A percentile compares a stretch with the other conserved stretches of the same genome.
phyloP scores from a whole-genome alignment of 176 grass and related monocot species.

The Eleusine coracana region DNA sequence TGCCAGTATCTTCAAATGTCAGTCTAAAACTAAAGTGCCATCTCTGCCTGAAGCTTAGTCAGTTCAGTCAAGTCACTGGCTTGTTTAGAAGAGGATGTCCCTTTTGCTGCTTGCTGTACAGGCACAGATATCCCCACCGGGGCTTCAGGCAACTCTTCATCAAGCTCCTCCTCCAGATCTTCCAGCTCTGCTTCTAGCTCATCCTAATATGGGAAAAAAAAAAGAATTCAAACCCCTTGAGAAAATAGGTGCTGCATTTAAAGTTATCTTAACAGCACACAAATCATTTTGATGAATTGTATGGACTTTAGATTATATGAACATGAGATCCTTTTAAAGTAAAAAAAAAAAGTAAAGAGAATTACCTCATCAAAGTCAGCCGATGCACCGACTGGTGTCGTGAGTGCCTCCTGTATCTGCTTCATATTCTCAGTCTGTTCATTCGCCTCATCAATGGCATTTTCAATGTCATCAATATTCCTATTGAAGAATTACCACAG shows the following conservation, averaged over 20 bases:
- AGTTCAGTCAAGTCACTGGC: conserved; percentile 44
- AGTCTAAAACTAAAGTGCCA: conserved; percentile 45
- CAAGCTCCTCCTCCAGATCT: conserved; percentile 58
- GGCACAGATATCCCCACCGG: not conserved
- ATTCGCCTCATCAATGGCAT: conserved; percentile 49
- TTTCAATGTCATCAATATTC: conserved; percentile 73
- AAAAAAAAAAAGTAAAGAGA: not conserved
- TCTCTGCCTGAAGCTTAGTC: conserved; percentile 59
- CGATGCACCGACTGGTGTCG: conserved; percentile 48
- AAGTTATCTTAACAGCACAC: not conserved
- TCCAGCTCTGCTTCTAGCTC: conserved; percentile 72
- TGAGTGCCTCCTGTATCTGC: conserved; percentile 64
- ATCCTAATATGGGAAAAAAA: conserved; percentile 35
- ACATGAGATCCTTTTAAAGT: not conserved
- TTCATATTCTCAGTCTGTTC: conserved; percentile 66
- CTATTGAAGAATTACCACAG: conserved; percentile 23
- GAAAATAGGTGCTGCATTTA: not conserved
- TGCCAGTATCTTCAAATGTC: not conserved
- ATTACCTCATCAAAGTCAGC: conserved; percentile 70
- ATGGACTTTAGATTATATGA: not conserved
- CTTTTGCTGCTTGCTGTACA: not conserved
- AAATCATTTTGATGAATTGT: not conserved
- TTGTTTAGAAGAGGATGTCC: conserved; percentile 13
- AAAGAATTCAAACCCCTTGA: not conserved
- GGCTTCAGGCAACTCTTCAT: conserved; percentile 51